Evolutionary conservation across 306 rosid species (phyloP), one percentile per base, ranked within the genome.

Genomic region (Astragalus glycyphyllos): DNA sequence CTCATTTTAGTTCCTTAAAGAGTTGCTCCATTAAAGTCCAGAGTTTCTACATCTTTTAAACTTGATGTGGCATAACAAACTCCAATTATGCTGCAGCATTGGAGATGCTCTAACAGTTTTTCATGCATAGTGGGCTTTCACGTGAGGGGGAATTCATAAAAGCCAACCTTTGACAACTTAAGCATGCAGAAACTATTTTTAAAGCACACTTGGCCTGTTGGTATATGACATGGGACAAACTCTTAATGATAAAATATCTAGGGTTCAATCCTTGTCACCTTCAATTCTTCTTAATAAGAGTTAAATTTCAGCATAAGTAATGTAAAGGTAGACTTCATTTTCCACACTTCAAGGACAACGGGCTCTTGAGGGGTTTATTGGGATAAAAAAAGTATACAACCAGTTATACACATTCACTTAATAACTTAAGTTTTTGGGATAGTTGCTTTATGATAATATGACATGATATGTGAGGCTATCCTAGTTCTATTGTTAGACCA

Each of bases 161-260:
- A 58, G 12, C 44, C 45, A 6, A 57, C 31, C 62, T 56, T 56
- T 57, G 63, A 57, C 42, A 32, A 6, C 20, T 1, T 57, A 57
- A 32, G 13, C 17, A 11, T 31, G 63, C 5, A 32, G 42, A 11
- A 58, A 31, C 34, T 11, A 32, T 9, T 58, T 58, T 57, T n/a
- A 58, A 58, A 58, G 20, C 17, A 34, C n/a, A 23, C 11, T n/a
- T n/a, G 64, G 64, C 23, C 20, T 7, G 23, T 23, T 65, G 70
- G 42, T 49, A 26, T 46, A 49, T 23, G 4, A 63, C 10, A 17
- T 11, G 48, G 1, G 26, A 14, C 56, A 8, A 7, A 45, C n/a
- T n/a, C n/a, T 26, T 3, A 1, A 42, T 63, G 69, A 42, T 16
- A 20, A 63, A 20, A 40, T 63, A 63, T 5, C 53, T 20, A 58